Evolutionary conservation across 441 rosid genomes (phyloP), one percentile per base, ranked within the genome.

Genomic region (Erodium moschatum): DNA sequence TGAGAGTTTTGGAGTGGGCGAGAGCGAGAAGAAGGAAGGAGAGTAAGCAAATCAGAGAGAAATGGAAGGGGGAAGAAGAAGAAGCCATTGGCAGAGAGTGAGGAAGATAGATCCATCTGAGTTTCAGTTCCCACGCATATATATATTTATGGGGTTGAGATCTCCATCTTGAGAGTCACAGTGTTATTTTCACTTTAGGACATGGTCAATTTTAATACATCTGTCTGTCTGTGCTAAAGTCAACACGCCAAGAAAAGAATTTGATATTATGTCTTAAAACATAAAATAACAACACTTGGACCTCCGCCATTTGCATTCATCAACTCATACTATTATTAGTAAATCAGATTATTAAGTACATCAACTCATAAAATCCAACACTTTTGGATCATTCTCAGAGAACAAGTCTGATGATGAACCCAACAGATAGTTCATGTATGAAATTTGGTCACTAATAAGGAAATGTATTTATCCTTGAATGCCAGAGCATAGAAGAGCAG

Each of bases 1-100:
- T 85, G 35, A 89, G 91, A 73, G 94, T 89, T 76, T 91, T 91
- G 72, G 85, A 71, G 74, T 67, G 12, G 52, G 82, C 81, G 40
- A 77, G 64, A 58, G 64, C 61, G 73, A 83, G 75, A 18, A 84
- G 72, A 27, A 84, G 67, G 21, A 65, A 24, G 69, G 78, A 66
- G 40, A 81, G 6, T 56, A 9, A 6, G 24, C 62, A 56, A 9
- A 56, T 1, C 12, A 56, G 62, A 56, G 27, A 56, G 62, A 52
- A n/a, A n/a, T n/a, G n/a, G n/a, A n/a, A n/a, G n/a, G n/a, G n/a
- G n/a, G n/a, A n/a, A n/a, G n/a, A 48, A 15, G 16, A 48, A n/a
- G 11, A 56, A 56, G 62, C 21, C 62, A 56, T 56, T 7, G 62
- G 9, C 5, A 5, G 31, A 29, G 10, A 54, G 61, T 19, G 61